Conservation (phyloP, 2,329 filamentous ascomycete species). For the Trichoderma hamatum region DNA sequence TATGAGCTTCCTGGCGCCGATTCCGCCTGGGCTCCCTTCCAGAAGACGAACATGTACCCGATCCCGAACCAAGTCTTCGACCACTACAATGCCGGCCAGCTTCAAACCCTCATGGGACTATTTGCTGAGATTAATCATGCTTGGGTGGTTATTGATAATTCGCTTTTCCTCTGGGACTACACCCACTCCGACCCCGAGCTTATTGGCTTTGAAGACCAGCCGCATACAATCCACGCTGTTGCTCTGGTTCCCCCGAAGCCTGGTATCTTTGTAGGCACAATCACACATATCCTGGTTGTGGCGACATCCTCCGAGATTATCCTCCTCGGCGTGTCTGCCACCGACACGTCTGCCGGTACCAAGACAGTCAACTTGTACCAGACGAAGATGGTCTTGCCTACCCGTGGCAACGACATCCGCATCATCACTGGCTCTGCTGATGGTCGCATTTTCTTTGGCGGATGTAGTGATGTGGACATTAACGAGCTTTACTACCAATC, state of each 20-base stretch:
- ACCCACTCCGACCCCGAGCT: slow-evolving; percentile 88
- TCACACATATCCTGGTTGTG: slow-evolving; percentile 86
- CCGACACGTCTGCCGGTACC: slow-evolving; percentile 67
- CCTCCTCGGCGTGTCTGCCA: slow-evolving; percentile 79
- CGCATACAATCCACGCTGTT: slow-evolving; percentile 86
- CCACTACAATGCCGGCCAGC: slow-evolving; percentile 84
- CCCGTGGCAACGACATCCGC: slow-evolving; percentile 75
- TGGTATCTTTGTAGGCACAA: slow-evolving; percentile 83
- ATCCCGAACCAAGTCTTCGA: slow-evolving; percentile 92
- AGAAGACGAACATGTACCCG: slow-evolving; percentile 81
- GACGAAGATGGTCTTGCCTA: slow-evolving; percentile 79
- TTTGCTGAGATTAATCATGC: slow-evolving; percentile 95
- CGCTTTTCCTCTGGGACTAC: slow-evolving; percentile 97
- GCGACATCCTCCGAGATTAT: slow-evolving; percentile 85
- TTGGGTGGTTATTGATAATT: slow-evolving; percentile 95
- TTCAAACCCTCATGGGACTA: slow-evolving; percentile 90
- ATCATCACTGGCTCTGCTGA: slow-evolving; percentile 79
- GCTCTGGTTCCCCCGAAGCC: slow-evolving; percentile 82
- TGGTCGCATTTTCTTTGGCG: slow-evolving; percentile 92
- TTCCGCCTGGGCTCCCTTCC: slow-evolving; percentile 82
- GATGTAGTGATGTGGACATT: slow-evolving; percentile 78
- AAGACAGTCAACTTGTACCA: slow-evolving; percentile 80
- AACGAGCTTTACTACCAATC: slow-evolving; percentile 96
- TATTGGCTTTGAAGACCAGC: slow-evolving; percentile 88
- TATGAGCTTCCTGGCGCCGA: slow-evolving; percentile 76